phyloP scores from a whole-genome alignment of 768 basidiomycete genomes.

The Pisolithus tinctorius region DNA sequence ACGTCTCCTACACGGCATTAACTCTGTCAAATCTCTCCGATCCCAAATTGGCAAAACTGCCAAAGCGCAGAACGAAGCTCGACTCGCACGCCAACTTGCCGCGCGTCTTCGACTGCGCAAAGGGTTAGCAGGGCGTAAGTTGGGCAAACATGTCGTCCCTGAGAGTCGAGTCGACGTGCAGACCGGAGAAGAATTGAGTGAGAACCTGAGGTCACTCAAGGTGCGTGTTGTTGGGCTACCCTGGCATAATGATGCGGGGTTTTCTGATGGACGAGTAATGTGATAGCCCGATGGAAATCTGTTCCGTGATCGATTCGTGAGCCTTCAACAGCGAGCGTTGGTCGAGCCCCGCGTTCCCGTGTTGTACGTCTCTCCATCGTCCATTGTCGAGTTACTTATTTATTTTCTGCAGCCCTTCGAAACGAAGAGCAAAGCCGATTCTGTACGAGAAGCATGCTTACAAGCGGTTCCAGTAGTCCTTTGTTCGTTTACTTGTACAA shows the following conservation, averaged over 20 bases:
- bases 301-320: conserved; percentile 83
- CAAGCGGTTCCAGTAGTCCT: conserved; percentile 55
- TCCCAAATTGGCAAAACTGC: conserved; percentile 31
- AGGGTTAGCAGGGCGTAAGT: conserved; percentile 64
- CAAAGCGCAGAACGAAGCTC: conserved; percentile 32
- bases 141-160: conserved; percentile 77
- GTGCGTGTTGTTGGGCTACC: conserved; percentile 32
- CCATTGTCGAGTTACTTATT: no score
- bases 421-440: conserved; percentile 39
- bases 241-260: background rate
- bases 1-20: conserved; percentile 53
- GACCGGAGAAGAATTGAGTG: conserved; percentile 83
- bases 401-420: conserved; percentile 15
- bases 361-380: conserved; percentile 35
- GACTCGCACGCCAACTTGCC: conserved; percentile 33
- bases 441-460: conserved; percentile 78
- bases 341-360: conserved; percentile 82
- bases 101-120: conserved; percentile 45
- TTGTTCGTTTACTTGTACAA: no score
- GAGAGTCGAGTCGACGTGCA: conserved; percentile 74
- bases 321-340: conserved; percentile 80
- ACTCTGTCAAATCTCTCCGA: conserved; percentile 47
- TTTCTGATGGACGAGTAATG: no score
- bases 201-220: conserved; percentile 79
- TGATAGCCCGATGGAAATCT: conserved; percentile 86